phyloP scores from a whole-genome alignment of 108 stramenopile genomes.

The Skeletonema menzelii region DNA sequence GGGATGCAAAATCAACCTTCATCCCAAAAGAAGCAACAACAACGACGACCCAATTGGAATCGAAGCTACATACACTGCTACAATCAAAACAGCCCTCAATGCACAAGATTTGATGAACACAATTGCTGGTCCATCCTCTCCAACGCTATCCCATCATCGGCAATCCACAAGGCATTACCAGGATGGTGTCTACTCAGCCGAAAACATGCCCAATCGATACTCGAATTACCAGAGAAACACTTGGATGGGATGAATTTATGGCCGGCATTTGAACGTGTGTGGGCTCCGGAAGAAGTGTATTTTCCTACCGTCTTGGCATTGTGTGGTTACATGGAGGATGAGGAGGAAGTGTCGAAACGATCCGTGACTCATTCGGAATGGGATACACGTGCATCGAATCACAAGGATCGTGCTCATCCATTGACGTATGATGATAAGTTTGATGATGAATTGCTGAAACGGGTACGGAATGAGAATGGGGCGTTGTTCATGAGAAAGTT shows the following conservation, averaged over 20 bases:
- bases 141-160: conserved; percentile 34
- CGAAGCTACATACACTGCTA: conserved; percentile 48
- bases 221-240: conserved; percentile 37
- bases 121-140: conserved; percentile 46
- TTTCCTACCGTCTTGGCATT: conserved; percentile 50
- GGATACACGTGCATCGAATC: conserved; percentile 46
- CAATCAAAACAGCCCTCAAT: conserved; percentile 32
- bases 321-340: conserved; percentile 30
- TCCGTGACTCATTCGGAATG: conserved; percentile 50
- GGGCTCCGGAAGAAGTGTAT: conserved; percentile 67
- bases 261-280: conserved; percentile 56
- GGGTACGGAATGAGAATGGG: conserved; percentile 28
- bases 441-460: conserved; percentile 30
- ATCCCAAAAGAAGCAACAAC: not conserved
- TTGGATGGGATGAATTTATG: conserved; percentile 50
- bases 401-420: conserved; percentile 56
- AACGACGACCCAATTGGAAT: conserved; percentile 21
- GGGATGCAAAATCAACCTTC: not conserved
- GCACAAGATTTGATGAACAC: conserved; percentile 59
- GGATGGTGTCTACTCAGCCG: conserved; percentile 58
- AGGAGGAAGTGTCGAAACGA: conserved; percentile 5
- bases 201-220: conserved; percentile 48
- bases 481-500: conserved; percentile 58
- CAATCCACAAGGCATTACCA: conserved; percentile 55
- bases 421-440: conserved; percentile 50